These are phyloP conservation scores for Phaeolepiota aurea DNA, from an alignment of 768 basidiomycete genomes.

Conservation along the genomic window DNA sequence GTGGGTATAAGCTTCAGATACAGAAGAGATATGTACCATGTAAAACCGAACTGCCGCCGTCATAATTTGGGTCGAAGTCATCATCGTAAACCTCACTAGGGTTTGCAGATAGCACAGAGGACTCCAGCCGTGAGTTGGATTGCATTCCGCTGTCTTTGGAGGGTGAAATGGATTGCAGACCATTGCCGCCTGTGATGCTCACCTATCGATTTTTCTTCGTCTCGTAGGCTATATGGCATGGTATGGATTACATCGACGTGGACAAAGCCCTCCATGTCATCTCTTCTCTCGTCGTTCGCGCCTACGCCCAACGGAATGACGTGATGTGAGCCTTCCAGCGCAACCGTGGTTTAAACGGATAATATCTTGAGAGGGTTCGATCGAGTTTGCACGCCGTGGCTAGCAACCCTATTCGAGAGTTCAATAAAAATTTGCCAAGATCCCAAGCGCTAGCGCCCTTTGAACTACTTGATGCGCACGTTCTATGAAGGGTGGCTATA, in stretches of 20 bases:
- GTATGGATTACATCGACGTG: conserved; percentile 20
- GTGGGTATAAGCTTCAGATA: not conserved
- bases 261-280: conserved; percentile 26
- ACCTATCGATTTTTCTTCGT: conserved; percentile 26
- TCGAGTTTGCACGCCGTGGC: too few relatives aligned
- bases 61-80: conserved; percentile 28
- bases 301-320: conserved; percentile 14
- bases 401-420: too few relatives aligned
- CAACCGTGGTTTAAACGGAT: conserved; percentile 7
- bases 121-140: conserved; percentile 13
- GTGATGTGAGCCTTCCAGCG: conserved; percentile 19
- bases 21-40: not conserved
- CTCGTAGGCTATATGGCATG: conserved; percentile 14
- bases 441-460: too few relatives aligned
- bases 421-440: too few relatives aligned
- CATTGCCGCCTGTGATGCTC: conserved; percentile 1
- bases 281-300: conserved; percentile 17
- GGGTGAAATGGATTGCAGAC: conserved; percentile 1
- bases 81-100: conserved; percentile 18
- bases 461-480: too few relatives aligned
- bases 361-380: too few relatives aligned
- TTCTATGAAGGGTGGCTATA: too few relatives aligned
- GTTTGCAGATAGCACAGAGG: conserved; percentile 14
- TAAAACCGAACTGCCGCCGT: too few relatives aligned
- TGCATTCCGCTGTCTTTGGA: conserved; percentile 12